Base-by-base conservation (phyloP, 2,329 filamentous ascomycete genomes). In the Rhynchosporium graminicola region DNA sequence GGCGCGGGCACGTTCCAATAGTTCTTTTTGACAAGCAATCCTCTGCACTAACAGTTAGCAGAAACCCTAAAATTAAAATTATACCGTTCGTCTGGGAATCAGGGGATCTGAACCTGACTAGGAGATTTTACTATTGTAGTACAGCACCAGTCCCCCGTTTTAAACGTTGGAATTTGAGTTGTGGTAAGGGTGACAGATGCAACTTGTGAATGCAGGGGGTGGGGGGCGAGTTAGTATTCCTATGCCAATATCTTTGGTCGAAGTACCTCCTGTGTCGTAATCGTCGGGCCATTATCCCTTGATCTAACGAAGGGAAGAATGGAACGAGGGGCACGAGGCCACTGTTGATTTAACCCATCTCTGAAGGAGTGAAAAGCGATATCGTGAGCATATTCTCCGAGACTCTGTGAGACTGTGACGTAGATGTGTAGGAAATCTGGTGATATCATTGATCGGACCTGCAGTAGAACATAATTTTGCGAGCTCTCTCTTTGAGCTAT, bases 401-500 rank as follows among this genome's bases (percentile, higher is more conserved):
- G 20, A 42, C 36, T 42, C n/a, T 54, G 36, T 54, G 51, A 54
- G n/a, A 33, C n/a, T 54, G 36, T 54, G 51, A 54, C 33, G 36
- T 54, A 54, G 20, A 4, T n/a, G 12, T 26, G 20, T 9, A 12
- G 3, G 38, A 9, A 10, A 0, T 10, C 13, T 28, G 50, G 46
- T 31, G 31, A 50, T n/a, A 31, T 50, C 9, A 31, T 50, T 28
- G 29, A 50, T 12, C 29, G 47, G 33, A 28, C 31, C 31, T 48
- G 10, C 4, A 2, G 29, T 10, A 28, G 26, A 28, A 13, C 9
- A 10, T 33, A 8, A 13, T 50, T 33, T 26, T 31, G 47, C 31
- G 4, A 46, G 20, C 28, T 20, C 20, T 20, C 20, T 20, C 20
- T 20, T 20, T 26, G 50, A 52, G 45, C 7, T 13, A 8, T 20